Base-by-base conservation (phyloP, 257 asterid species). In the Henckelia pumila region DNA sequence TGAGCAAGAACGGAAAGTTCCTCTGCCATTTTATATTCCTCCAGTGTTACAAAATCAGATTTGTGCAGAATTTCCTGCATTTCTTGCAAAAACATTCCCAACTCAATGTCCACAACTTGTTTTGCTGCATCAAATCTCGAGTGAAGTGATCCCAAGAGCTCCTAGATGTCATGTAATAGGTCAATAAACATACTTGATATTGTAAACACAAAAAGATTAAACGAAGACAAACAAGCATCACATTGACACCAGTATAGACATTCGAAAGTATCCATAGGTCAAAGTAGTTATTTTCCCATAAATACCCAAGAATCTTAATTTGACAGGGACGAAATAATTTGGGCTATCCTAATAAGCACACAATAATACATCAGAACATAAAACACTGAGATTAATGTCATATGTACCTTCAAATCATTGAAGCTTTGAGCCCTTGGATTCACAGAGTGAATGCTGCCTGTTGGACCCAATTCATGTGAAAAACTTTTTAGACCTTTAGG, bases 391-490 rank as follows among this genome's bases (percentile, higher is more conserved):
- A 70, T 53, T 59, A 56, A 59, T 61, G 69, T 32, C 67, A 79
- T 52, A 35, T 50, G 33, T 84, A 89, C 97, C 97, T 93, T 87
- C 79, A 93, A 76, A 81, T 90, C 89, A 68, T 78, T 75, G 72
- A 64, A 86, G 83, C 97, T 90, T 77, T 83, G 96, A 75, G 99
- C 86, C 77, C 95, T 85, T 26, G 90, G 84, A 60, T 81, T 84
- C 69, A 80, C 63, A 59, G 88, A 75, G 63, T 76, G 94, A 65
- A 86, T 79, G 61, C 97, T 91, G 73, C 92, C 92, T 70, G 75
- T 90, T 63, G 89, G 91, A 71, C 91, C 92, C 84, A 93, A 80
- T 82, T 90, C 97, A 66, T 93, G 99, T 44, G 99, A 93, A 82
- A 88, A 93, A 68, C 99, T 93, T 80, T 93, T 93, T 67, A 90